These are phyloP conservation scores for Raffaelea deltoideospora DNA, from an alignment of 2,329 filamentous ascomycete species.

Conservation along the genomic window DNA sequence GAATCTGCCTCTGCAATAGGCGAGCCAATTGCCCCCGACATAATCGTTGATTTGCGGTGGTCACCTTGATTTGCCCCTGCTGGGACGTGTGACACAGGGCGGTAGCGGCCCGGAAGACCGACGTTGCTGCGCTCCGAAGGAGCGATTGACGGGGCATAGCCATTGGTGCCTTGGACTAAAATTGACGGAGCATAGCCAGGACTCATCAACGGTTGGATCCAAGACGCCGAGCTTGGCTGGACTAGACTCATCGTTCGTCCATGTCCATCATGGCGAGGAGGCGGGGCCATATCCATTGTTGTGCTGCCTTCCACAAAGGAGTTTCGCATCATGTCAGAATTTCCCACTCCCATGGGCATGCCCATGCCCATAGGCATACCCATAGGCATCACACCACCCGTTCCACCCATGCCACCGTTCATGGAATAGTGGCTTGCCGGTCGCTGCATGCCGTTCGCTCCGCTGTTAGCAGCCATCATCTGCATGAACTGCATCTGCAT, in stretches of 20 bases:
- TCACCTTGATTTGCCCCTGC: slow-evolving; percentile 17
- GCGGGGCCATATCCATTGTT: slow-evolving; percentile 29
- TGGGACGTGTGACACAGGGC: slow-evolving; percentile 60
- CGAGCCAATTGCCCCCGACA: slow-evolving; percentile 5
- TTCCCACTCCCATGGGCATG: slow-evolving; percentile 6
- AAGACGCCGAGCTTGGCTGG: slow-evolving; percentile 47
- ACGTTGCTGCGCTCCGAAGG: slow-evolving; percentile 92
- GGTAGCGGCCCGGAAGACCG: slow-evolving; percentile 77
- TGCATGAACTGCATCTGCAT: slow-evolving; percentile 95
- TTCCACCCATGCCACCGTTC: slow-evolving; percentile 13
- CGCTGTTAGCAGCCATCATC: slow-evolving; percentile 43
- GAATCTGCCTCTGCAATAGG: no score
- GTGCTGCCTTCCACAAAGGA: slow-evolving; percentile 34
- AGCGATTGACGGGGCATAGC: slow-evolving; percentile 81
- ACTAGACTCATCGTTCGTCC: slow-evolving; percentile 74
- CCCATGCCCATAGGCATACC: slow-evolving; percentile 7
- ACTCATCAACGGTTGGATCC: slow-evolving; percentile 31
- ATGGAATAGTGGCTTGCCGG: background rate
- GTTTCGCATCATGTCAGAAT: slow-evolving; percentile 20
- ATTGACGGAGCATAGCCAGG: slow-evolving; percentile 35
- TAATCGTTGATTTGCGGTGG: slow-evolving; percentile 20
- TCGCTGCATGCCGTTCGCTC: slow-evolving; percentile 18
- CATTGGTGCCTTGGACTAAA: slow-evolving; percentile 28
- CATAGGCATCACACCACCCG: slow-evolving; percentile 17
- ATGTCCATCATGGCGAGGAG: slow-evolving; percentile 23